phyloP scores from a whole-genome alignment of 2,329 filamentous ascomycete species.

The Rhinocladiella similis region DNA sequence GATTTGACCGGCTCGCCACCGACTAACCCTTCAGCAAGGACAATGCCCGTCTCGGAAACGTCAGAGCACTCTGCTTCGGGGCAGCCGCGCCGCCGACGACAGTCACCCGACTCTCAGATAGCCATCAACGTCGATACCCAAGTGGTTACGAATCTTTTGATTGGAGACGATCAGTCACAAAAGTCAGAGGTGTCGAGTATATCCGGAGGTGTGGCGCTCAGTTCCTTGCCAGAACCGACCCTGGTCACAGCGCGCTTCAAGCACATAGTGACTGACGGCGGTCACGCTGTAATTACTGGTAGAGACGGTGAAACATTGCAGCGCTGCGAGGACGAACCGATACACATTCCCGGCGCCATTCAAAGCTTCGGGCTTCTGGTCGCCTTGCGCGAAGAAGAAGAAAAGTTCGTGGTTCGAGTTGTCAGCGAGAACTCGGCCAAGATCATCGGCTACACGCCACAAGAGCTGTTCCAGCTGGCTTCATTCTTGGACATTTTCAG shows the following conservation, averaged over 20 bases:
- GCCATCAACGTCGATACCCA: constrained; percentile 6
- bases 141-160: constrained; percentile 12
- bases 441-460: constrained; percentile 75
- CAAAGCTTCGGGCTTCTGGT: constrained; percentile 79
- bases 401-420: constrained; percentile 68
- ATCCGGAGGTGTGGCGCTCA: constrained; percentile 18
- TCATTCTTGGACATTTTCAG: constrained; percentile 82
- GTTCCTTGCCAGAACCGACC: constrained; percentile 37
- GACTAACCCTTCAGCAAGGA: background rate
- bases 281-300: constrained; percentile 81
- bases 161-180: constrained; percentile 10
- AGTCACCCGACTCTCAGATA: background rate
- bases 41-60: constrained; percentile 1
- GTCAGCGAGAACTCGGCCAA: constrained; percentile 78
- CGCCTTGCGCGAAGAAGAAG: constrained; percentile 72
- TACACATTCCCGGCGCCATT: constrained; percentile 79
- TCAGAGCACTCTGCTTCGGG: background rate
- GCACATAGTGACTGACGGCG: constrained; percentile 72
- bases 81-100: background rate
- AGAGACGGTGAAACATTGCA: constrained; percentile 70
- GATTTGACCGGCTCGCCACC: background rate
- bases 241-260: constrained; percentile 71
- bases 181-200: constrained; percentile 20
- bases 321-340: constrained; percentile 86
- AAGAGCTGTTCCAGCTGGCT: constrained; percentile 69